These are phyloP conservation scores for Salix caprea DNA, from an alignment of 345 rosid species.

Conservation along the genomic window DNA sequence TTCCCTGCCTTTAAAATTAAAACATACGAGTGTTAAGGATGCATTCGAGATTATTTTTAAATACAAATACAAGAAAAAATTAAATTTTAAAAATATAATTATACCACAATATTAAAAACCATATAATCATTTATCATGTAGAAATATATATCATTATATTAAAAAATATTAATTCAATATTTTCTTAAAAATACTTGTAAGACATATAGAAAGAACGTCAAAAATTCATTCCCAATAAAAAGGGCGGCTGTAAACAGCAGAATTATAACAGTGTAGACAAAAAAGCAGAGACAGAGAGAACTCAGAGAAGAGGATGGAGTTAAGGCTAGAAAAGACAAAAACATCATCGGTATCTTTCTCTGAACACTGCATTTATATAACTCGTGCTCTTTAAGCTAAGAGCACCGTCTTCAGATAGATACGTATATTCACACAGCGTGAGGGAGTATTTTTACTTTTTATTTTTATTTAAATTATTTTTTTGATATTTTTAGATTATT, in stretches of 20 bases:
- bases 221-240: too few species aligned
- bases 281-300: constrained; percentile 12
- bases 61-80: too few species aligned
- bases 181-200: too few species aligned
- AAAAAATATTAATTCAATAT: too few species aligned
- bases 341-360: constrained; percentile 19
- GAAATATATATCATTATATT: not conserved
- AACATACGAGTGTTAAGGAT: constrained; percentile 9
- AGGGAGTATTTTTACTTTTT: not conserved
- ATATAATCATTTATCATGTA: too few species aligned
- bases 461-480: too few species aligned
- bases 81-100: too few species aligned
- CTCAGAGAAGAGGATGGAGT: constrained; percentile 27
- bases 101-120: too few species aligned
- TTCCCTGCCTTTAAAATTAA: not conserved
- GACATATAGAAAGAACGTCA: too few species aligned
- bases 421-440: not conserved
- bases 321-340: constrained; percentile 34
- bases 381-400: not conserved
- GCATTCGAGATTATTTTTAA: too few species aligned
- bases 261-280: constrained; percentile 29
- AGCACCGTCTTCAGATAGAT: not conserved
- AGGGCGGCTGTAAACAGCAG: not conserved
- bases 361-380: constrained; percentile 9
- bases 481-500: too few species aligned